Evolutionary conservation across 768 basidiomycete genomes (phyloP).

Genomic region (Pluteus cervinus): DNA sequence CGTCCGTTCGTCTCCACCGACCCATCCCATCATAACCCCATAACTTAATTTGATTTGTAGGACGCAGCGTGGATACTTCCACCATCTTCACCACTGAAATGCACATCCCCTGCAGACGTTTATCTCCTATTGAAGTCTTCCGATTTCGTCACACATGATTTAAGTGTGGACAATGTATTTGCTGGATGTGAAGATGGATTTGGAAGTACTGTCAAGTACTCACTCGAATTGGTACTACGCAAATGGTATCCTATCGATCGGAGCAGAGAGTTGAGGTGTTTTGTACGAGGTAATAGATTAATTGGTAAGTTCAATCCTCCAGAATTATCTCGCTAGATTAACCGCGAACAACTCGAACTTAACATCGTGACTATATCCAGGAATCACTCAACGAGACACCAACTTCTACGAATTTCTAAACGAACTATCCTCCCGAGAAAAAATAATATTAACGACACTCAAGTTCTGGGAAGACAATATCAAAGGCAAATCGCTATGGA

Average conservation of each 20-base stretch:
- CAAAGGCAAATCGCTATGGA: slow-evolving; percentile 54
- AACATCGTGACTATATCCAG: slow-evolving; percentile 31
- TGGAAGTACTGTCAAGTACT: slow-evolving; percentile 30
- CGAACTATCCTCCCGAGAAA: slow-evolving; percentile 44
- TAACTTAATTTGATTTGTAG: slow-evolving; percentile 28
- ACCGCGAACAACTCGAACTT: not conserved
- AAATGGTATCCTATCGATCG: slow-evolving; percentile 88
- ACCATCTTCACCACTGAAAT: slow-evolving; percentile 77
- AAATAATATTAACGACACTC: slow-evolving; percentile 45
- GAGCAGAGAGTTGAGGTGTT: slow-evolving; percentile 85
- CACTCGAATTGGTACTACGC: slow-evolving; percentile 79
- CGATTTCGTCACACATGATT: slow-evolving; percentile 81
- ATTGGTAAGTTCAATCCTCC: slow-evolving; percentile 50
- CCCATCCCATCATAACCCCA: not conserved
- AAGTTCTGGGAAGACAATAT: slow-evolving; percentile 70
- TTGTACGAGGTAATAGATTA: slow-evolving; percentile 67
- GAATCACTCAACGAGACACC: slow-evolving; percentile 80
- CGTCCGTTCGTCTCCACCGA: slow-evolving; percentile 1
- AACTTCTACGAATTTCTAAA: slow-evolving; percentile 88
- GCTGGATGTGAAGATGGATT: slow-evolving; percentile 64
- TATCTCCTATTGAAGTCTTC: slow-evolving; percentile 91
- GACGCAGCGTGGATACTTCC: slow-evolving; percentile 92
- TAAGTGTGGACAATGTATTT: slow-evolving; percentile 57
- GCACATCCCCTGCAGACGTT: slow-evolving; percentile 83
- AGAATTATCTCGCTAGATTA: not conserved